Base-by-base conservation (phyloP, 1,284 basidiomycete species). In the Cryptococcus maquisensis region DNA sequence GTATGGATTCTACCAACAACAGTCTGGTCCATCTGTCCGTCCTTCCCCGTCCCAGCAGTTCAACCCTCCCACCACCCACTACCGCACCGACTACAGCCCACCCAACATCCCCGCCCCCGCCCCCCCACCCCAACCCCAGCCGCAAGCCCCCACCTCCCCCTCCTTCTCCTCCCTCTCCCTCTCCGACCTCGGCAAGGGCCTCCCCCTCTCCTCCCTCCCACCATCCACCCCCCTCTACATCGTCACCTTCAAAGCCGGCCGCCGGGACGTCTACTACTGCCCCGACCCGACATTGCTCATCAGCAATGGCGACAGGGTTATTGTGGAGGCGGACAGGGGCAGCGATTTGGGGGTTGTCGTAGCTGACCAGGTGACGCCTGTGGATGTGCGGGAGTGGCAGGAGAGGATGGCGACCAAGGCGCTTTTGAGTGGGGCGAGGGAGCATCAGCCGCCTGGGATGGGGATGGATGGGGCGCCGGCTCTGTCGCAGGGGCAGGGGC, bases 191-290 rank as follows among this genome's bases (percentile, higher is more conserved):
- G 94, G 94, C 46, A 89, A 88, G 68, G 94, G 94, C 18, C 83
- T 97, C 0, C 90, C 93, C 0, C 81, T 98, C 16, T 84, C 87
- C 65, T 78, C 85, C 28, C 84, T 98, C 28, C 86, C 91, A 0
- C 77, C 86, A 16, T 84, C 85, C 23, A 91, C 88, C 78, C 89
- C 88, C n/a, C 81, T 98, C 5, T 98, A 85, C 80, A 94, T 98
- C 66, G 89, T 98, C 65, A 90, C 96, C 70, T 98, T 98, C 81
- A 98, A 98, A 78, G 92, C 92, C 0, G 91, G 91, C 0, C 84
- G 95, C 26, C 94, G 92, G 57, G 95, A 98, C 74, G 78, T 98
- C 35, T 96, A 92, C 76, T 98, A 95, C 76, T 82, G 86, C 63
- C 85, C 84, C 3, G 86, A 90, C 65, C 78, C 83, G 18, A 73